Base-by-base conservation (phyloP, 2,329 filamentous ascomycete species). In the Elsinoe ampelina region DNA sequence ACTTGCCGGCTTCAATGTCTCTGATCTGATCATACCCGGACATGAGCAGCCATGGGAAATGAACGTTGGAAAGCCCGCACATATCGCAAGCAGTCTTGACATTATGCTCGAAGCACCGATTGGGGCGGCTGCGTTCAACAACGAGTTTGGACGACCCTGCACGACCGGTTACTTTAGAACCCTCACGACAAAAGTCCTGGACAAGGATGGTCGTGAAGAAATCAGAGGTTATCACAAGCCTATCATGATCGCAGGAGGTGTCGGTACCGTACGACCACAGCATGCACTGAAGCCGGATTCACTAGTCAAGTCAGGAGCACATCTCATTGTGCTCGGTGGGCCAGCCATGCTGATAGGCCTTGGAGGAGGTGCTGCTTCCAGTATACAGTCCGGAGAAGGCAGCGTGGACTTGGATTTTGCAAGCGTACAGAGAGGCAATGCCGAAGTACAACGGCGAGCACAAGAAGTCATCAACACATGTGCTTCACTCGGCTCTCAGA, bases 381-480 rank as follows among this genome's bases (percentile, higher is more conserved):
- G 88, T 74, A 87, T 90, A 59, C 83, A 89, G 36, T 93, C 89
- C 15, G 88, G 87, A 48, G 89, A 96, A 74, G 86, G 86, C 32
- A 93, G 87, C 47, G 89, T 91, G 0, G 91, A 96, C 63, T 79
- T 98, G 1, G 93, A 98, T 70, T 98, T 97, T 72, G 89, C 92
- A 65, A 96, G 90, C 75, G 93, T 98, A 32, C 93, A 98, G 74
- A 81, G 93, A 73, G 93, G 92, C 47, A 98, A 98, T 67, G 91
- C 93, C 1, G 93, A 98, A 73, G 92, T 97, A 71, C 89, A 98
- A 72, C 81, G 93, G 61, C 82, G 93, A 64, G 93, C 92, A 1
- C 93, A 98, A 73, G 95, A 97, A 81, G 93, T 98, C 62, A 98
- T 98, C 72, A 93, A 97, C 71, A 85, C 89, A 3, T 98, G 93